Percentiles rank a stretch among this genome's conserved stretches.
Evolutionary conservation across 148 eudicot genomes (phyloP).

Genomic region (Camellia granthamiana): DNA sequence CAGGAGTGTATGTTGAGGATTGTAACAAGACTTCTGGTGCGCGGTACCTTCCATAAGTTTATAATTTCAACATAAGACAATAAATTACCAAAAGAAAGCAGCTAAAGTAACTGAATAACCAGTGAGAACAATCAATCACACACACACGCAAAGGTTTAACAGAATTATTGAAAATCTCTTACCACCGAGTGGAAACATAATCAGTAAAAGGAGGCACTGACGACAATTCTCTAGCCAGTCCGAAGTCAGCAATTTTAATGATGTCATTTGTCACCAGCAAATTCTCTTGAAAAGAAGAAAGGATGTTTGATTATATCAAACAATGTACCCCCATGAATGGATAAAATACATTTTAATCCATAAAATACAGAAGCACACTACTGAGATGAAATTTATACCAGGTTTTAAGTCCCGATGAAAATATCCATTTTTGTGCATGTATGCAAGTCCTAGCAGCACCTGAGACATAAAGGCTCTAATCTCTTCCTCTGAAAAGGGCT

Average conservation of each 20-base stretch:
- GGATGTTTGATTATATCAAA: conserved; percentile 1
- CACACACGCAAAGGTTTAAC: not conserved
- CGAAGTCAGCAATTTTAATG: conserved; percentile 93
- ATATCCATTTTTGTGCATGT: conserved; percentile 83
- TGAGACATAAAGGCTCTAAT: conserved; percentile 67
- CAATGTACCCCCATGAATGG: not conserved
- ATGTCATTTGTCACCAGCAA: conserved; percentile 72
- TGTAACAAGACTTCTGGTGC: conserved; percentile 95
- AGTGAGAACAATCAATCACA: not conserved
- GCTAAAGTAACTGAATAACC: not conserved
- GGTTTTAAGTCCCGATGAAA: conserved; percentile 96
- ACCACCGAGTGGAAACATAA: conserved; percentile 98
- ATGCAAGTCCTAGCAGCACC: conserved; percentile 78
- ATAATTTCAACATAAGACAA: conserved; percentile 11
- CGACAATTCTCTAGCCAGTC: conserved; percentile 85
- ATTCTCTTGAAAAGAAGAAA: conserved; percentile 54
- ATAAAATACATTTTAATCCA: not conserved
- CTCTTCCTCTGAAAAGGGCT: conserved; percentile 78
- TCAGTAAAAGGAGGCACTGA: conserved; percentile 93
- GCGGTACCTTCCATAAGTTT: conserved; percentile 65
- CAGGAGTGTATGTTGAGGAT: conserved; percentile 73
- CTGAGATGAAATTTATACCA: conserved; percentile 42
- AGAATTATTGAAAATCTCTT: conserved; percentile 23
- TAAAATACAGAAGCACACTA: not conserved
- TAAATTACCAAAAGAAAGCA: not conserved